Evolutionary conservation across 768 basidiomycete species (phyloP).

Genomic region (Kwoniella bestiolae): DNA sequence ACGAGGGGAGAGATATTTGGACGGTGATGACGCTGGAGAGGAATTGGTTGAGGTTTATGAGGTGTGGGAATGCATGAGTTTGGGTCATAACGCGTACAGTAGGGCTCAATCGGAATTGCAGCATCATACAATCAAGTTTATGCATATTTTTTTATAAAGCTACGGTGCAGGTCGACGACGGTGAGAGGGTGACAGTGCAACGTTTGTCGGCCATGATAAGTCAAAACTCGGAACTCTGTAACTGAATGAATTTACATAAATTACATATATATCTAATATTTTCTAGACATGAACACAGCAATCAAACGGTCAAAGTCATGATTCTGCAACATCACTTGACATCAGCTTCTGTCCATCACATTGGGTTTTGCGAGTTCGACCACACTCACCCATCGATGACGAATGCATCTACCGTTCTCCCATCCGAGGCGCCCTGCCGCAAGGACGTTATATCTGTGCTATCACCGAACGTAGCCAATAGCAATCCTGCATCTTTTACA

Average conservation of each 20-base stretch:
- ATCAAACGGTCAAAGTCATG: constrained; percentile 30
- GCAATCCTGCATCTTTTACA: constrained; percentile 82
- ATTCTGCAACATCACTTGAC: constrained; percentile 3
- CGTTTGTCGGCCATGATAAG: too few relatives aligned
- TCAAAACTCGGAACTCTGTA: neutral
- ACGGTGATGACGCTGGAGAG: constrained; percentile 39
- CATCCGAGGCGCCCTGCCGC: constrained; percentile 41
- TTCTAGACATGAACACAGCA: too few relatives aligned
- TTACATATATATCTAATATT: too few relatives aligned
- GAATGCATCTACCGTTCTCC: constrained; percentile 50
- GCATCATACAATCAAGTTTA: too few relatives aligned
- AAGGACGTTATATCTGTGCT: constrained; percentile 59
- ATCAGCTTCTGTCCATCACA: neutral
- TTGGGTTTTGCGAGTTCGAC: too few relatives aligned
- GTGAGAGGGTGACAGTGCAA: neutral
- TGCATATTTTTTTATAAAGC: too few relatives aligned
- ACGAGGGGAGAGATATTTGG: constrained; percentile 25
- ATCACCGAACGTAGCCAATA: constrained; percentile 81
- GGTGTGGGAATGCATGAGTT: too few relatives aligned
- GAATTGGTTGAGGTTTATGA: constrained; percentile 50
- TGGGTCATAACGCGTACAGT: too few relatives aligned
- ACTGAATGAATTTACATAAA: too few relatives aligned
- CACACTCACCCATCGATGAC: constrained; percentile 50
- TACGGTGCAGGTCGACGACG: too few relatives aligned
- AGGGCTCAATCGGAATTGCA: too few relatives aligned